These are phyloP conservation scores for Beauveria scarabaeidicola DNA, from an alignment of 2,329 filamentous ascomycete genomes.

Conservation along the genomic window DNA sequence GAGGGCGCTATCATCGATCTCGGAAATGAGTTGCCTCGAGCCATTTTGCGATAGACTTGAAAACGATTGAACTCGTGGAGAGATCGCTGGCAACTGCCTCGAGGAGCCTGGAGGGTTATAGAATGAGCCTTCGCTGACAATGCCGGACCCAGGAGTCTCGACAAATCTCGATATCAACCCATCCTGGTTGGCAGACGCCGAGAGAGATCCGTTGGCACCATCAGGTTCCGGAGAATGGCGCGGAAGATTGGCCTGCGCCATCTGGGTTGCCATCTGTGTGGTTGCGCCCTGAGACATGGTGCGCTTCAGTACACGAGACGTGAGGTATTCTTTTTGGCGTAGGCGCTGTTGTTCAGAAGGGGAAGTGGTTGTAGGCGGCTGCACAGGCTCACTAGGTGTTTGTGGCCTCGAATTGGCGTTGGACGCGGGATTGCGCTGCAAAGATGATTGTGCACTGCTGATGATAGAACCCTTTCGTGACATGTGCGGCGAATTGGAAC, in stretches of 20 bases:
- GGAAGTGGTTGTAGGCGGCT: conserved; percentile 14
- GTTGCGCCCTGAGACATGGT: conserved; percentile 53
- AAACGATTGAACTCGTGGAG: conserved; percentile 35
- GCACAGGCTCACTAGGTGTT: conserved; percentile 22
- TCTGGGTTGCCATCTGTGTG: conserved; percentile 56
- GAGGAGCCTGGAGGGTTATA: conserved; percentile 29
- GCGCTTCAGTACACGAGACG: conserved; percentile 57
- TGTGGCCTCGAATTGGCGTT: conserved; percentile 25
- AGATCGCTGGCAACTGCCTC: conserved; percentile 24
- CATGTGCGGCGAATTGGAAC: conserved; percentile 50
- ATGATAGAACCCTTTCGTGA: conserved; percentile 39
- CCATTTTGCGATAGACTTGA: conserved; percentile 24
- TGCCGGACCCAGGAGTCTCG: conserved; percentile 39
- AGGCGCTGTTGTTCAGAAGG: conserved; percentile 32
- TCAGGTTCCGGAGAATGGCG: conserved; percentile 26
- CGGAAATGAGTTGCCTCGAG: conserved; percentile 18
- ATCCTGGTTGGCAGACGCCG: conserved; percentile 29
- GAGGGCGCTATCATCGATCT: conserved; percentile 35
- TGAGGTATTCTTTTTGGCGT: conserved; percentile 57
- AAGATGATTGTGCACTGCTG: conserved; percentile 40
- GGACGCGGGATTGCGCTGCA: conserved; percentile 21
- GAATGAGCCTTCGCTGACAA: conserved; percentile 44
- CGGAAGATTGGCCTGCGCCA: conserved; percentile 31
- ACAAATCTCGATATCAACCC: conserved; percentile 54
- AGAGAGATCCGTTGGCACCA: conserved; percentile 17